Percentiles rank a stretch among this genome's conserved stretches.
These are phyloP conservation scores for Nakaseomyces uthaithaninus DNA, from an alignment of 1,139 yeast genomes.

Conservation along the genomic window DNA sequence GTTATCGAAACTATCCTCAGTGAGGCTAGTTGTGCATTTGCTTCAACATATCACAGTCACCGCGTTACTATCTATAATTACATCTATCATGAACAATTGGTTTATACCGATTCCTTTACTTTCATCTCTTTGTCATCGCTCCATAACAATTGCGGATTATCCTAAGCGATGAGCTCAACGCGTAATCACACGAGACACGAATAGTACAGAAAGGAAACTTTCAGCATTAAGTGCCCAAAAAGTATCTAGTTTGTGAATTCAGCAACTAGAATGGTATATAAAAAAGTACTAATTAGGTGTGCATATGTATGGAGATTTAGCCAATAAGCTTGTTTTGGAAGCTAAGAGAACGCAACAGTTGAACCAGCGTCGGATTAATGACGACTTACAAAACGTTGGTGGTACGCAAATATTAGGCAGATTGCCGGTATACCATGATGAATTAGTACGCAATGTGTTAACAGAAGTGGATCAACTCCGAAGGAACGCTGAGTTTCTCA, in stretches of 20 bases:
- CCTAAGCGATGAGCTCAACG: too few relatives aligned
- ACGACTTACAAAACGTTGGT: slow-evolving; percentile 17
- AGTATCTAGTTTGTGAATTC: neutral
- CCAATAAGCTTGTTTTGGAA: slow-evolving; percentile 71
- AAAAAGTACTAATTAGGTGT: neutral
- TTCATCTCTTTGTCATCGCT: too few relatives aligned
- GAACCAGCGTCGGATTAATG: slow-evolving; percentile 21
- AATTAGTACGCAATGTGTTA: slow-evolving; percentile 51
- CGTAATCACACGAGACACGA: too few relatives aligned
- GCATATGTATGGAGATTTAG: slow-evolving; percentile 81
- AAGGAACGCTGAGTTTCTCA: slow-evolving; percentile 34
- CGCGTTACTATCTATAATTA: too few relatives aligned
- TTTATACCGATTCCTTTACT: too few relatives aligned
- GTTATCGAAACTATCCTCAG: too few relatives aligned
- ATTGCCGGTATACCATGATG: slow-evolving; percentile 68
- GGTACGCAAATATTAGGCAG: slow-evolving; percentile 3
- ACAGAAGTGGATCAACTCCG: slow-evolving; percentile 54
- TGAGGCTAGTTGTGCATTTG: too few relatives aligned
- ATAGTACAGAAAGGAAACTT: too few relatives aligned
- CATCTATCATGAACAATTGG: too few relatives aligned
- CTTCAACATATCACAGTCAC: too few relatives aligned
- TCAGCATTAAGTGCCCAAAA: too few relatives aligned
- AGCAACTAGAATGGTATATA: neutral
- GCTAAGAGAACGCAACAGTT: slow-evolving; percentile 71
- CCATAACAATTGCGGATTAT: too few relatives aligned